A percentile compares a stretch with the other conserved stretches of the same genome.
Evolutionary conservation across 805 yeast species (phyloP).

Genomic region (Ogataea parapolymorpha): DNA sequence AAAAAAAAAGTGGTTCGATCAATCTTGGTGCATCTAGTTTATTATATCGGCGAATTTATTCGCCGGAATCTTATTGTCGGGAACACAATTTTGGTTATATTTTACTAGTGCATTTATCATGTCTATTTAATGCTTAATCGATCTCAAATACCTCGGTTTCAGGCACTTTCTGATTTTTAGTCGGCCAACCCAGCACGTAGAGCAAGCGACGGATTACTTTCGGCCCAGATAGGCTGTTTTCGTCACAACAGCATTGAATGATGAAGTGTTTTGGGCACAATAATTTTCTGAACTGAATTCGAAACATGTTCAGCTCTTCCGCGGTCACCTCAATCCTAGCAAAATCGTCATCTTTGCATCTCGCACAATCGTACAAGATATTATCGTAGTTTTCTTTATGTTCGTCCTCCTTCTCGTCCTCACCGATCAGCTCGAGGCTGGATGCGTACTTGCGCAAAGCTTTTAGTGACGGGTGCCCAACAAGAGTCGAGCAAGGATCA

Average conservation of each 20-base stretch:
- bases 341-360: conserved; percentile 2
- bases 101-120: conserved; percentile 1
- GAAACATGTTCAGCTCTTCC: conserved; percentile 29
- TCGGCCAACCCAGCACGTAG: conserved; percentile 1
- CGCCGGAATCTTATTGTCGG: not conserved
- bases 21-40: not conserved
- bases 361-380: not conserved
- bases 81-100: not conserved
- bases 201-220: not conserved
- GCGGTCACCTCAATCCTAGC: conserved; percentile 18
- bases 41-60: not conserved
- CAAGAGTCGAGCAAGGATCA: conserved; percentile 3
- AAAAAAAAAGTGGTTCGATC: conserved; percentile 5
- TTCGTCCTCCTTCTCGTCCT: conserved; percentile 12
- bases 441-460: conserved; percentile 23
- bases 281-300: conserved; percentile 20
- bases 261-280: conserved; percentile 29
- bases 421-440: conserved; percentile 21
- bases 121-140: conserved; percentile 3
- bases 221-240: not conserved
- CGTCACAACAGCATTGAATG: conserved; percentile 25
- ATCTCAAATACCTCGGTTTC: conserved; percentile 3
- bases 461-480: conserved; percentile 15
- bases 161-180: not conserved
- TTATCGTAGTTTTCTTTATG: not conserved